Evolutionary conservation across 768 basidiomycete species (phyloP).

Genomic region (Albatrellus ellisii): DNA sequence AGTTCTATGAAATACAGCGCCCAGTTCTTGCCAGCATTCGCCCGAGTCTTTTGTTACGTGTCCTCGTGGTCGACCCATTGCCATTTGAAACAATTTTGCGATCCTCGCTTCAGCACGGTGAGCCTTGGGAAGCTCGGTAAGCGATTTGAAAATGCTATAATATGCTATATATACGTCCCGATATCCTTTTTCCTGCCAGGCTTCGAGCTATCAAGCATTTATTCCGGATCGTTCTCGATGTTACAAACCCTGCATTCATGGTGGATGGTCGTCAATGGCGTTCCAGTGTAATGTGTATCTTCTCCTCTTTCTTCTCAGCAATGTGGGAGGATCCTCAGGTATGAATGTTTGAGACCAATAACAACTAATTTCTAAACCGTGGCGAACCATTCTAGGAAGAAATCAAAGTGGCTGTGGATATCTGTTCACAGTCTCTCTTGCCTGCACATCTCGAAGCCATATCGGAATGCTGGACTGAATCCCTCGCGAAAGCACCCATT

Average conservation of each 20-base stretch:
- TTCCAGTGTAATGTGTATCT: slow-evolving; percentile 43
- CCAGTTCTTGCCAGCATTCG: slow-evolving; percentile 42
- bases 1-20: slow-evolving; percentile 48
- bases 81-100: slow-evolving; percentile 42
- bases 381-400: slow-evolving; percentile 39
- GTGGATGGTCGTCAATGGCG: slow-evolving; percentile 61
- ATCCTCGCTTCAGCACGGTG: slow-evolving; percentile 23
- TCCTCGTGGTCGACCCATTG: slow-evolving; percentile 48
- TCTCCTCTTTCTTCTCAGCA: slow-evolving; percentile 44
- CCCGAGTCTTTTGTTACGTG: slow-evolving; percentile 41
- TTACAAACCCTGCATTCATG: slow-evolving; percentile 45
- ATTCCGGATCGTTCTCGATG: slow-evolving; percentile 54
- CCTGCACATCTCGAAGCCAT: slow-evolving; percentile 56
- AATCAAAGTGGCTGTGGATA: slow-evolving; percentile 43
- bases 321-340: slow-evolving; percentile 56
- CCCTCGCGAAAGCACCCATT: slow-evolving; percentile 39
- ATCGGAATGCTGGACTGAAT: slow-evolving; percentile 54
- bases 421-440: slow-evolving; percentile 45
- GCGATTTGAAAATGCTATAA: slow-evolving; percentile 4
- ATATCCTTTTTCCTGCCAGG: slow-evolving; percentile 20
- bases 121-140: slow-evolving; percentile 40
- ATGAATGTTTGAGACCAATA: slow-evolving; percentile 10
- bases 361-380: not conserved
- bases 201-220: slow-evolving; percentile 38
- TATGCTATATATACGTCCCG: not conserved